These are phyloP conservation scores for Lantana camara DNA, from an alignment of 257 asterid genomes.

Conservation along the genomic window DNA sequence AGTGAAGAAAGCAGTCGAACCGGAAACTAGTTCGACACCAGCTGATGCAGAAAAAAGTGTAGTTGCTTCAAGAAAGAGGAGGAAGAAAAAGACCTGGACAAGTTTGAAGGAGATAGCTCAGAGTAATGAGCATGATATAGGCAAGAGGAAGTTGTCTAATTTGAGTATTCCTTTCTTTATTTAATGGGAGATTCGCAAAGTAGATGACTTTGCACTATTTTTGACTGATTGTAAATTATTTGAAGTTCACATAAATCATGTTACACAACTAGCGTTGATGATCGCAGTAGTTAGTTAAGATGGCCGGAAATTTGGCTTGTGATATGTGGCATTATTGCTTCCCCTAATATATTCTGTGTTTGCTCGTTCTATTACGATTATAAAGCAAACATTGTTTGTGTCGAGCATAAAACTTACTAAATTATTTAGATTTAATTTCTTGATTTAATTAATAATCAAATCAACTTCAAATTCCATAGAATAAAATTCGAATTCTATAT, in stretches of 20 bases:
- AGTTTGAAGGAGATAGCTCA: slow-evolving; percentile 70
- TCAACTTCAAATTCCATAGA: no score
- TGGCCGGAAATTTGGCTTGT: no score
- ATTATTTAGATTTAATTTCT: no score
- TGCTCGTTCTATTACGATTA: no score
- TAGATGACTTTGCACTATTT: background rate
- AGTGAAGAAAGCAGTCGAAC: slow-evolving; percentile 43
- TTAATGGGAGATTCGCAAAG: slow-evolving; percentile 13
- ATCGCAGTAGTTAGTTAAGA: background rate
- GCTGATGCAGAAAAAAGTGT: slow-evolving; percentile 32
- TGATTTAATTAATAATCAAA: no score
- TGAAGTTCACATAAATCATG: background rate
- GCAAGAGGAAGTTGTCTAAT: slow-evolving; percentile 34
- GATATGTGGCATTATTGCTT: no score
- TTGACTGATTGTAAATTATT: background rate
- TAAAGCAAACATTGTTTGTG: no score
- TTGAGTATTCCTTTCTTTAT: slow-evolving; percentile 52
- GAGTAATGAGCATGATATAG: slow-evolving; percentile 38
- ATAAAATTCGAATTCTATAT: no score
- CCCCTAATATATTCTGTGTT: no score
- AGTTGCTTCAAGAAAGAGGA: slow-evolving; percentile 49
- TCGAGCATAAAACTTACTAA: no score
- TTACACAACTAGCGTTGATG: no score
- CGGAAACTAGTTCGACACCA: slow-evolving; percentile 27
- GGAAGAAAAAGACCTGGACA: slow-evolving; percentile 69